Evolutionary conservation across 257 asterid genomes (phyloP), one percentile per base, ranked within the genome.

Genomic region (Buddleja alternifolia): DNA sequence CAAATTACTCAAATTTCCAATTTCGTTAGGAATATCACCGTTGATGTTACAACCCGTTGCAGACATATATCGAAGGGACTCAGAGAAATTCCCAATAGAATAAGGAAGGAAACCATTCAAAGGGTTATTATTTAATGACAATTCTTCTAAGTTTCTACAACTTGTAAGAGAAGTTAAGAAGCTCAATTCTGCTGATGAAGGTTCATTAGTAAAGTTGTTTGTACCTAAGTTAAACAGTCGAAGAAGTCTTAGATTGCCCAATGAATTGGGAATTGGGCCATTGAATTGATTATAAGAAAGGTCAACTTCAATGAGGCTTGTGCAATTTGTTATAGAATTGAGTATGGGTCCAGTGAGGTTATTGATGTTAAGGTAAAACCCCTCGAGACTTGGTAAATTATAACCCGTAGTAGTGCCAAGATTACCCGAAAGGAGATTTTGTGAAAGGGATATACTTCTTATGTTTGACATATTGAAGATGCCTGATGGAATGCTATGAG

Each of bases 71-170:
- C 11, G 53, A 37, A 70, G 59, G 4, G 69, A 70, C 5, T 53
- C 7, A 0, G 80, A 70, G 14, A 76, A 17, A 34, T 75, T 75
- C 21, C 80, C 80, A 16, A 75, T 17, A 0, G 80, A 11, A n/a
- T 29, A 32, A 12, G 80, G 80, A 70, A 75, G 64, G 29, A 6
- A 24, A 11, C 69, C 72, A 17, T 63, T 48, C 21, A 75, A 25
- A 37, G 73, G 73, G 55, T 75, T 63, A 4, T n/a, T 15, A 47
- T 21, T 36, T 0, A 70, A 4, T 1, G 7, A 0, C 20, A 70
- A 36, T 16, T 36, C 41, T 56, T 15, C 36, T 20, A 70, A 48
- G 56, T 61, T 7, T 37, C 72, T 63, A 12, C 58, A 70, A 14
- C 57, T 63, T 57, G 40, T 57, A 64, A 57, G 45, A 10, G 76